These are phyloP conservation scores for Cunninghamia lanceolata DNA, from an alignment of 75 land plant species.

Conservation along the genomic window DNA sequence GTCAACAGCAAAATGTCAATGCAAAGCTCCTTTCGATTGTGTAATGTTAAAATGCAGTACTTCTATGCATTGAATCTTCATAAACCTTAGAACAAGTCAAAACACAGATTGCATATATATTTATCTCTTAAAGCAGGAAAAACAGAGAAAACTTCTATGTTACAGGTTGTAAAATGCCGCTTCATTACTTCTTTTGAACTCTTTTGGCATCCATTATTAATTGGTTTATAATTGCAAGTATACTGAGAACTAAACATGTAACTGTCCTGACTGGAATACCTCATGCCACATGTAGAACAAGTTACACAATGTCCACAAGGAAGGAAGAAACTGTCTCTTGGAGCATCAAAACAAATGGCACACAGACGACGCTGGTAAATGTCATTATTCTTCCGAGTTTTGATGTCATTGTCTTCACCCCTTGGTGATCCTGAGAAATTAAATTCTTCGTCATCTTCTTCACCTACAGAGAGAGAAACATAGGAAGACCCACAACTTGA, in stretches of 20 bases:
- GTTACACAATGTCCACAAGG: conserved; percentile 77
- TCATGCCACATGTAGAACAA: conserved; percentile 66
- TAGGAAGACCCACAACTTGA: conserved; percentile 59
- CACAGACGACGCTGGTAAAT: conserved; percentile 35
- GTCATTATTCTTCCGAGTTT: neutral
- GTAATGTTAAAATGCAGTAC: neutral
- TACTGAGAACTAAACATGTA: neutral
- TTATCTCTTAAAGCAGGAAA: neutral
- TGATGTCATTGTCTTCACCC: conserved; percentile 19
- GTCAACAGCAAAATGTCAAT: neutral
- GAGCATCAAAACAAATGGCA: conserved; percentile 63
- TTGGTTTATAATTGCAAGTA: neutral
- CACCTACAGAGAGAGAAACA: conserved; percentile 53
- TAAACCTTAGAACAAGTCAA: conserved; percentile 2
- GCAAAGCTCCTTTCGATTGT: neutral
- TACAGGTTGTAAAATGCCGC: neutral
- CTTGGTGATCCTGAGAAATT: conserved; percentile 16
- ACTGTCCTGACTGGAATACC: conserved; percentile 22
- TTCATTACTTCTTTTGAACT: neutral
- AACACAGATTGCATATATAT: neutral
- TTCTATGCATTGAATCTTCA: neutral
- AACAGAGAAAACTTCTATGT: neutral
- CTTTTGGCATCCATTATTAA: neutral
- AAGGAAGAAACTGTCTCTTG: conserved; percentile 73
- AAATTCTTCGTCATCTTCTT: conserved; percentile 30